phyloP scores from a whole-genome alignment of 805 yeast genomes.

The Starmerella geochares region DNA sequence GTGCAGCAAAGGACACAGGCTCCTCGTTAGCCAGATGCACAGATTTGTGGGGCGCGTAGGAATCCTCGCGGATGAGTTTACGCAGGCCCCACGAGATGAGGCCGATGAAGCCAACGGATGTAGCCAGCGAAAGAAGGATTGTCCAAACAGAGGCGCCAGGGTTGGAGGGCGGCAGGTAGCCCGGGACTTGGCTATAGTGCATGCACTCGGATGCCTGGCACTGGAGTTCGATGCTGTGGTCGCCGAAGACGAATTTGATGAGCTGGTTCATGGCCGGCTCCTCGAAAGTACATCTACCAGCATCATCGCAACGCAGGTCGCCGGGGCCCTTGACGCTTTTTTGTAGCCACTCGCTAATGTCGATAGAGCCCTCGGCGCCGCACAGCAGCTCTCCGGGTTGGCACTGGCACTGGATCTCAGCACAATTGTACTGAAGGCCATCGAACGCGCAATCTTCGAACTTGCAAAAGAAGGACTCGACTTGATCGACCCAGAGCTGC shows the following conservation, averaged over 20 bases:
- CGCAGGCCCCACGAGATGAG: slow-evolving; percentile 10
- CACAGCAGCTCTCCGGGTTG: slow-evolving; percentile 87
- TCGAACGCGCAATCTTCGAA: slow-evolving; percentile 62
- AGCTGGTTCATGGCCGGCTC: slow-evolving; percentile 95
- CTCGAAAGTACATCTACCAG: slow-evolving; percentile 61
- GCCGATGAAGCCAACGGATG: slow-evolving; percentile 22
- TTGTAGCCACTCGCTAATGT: slow-evolving; percentile 81
- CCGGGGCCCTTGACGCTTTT: slow-evolving; percentile 93
- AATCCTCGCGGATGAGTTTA: background rate
- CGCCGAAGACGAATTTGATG: slow-evolving; percentile 89
- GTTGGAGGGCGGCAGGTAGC: slow-evolving; percentile 57
- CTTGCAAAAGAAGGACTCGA: slow-evolving; percentile 85
- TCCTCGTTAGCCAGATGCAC: slow-evolving; percentile 17
- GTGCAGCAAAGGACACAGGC: slow-evolving; percentile 28
- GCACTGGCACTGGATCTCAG: slow-evolving; percentile 72
- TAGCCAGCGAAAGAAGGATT: slow-evolving; percentile 23
- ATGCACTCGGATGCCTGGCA: slow-evolving; percentile 87
- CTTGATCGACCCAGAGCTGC: slow-evolving; percentile 91
- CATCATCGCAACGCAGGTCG: slow-evolving; percentile 66
- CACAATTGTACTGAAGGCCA: slow-evolving; percentile 64
- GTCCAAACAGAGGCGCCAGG: slow-evolving; percentile 27
- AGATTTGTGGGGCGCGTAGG: background rate
- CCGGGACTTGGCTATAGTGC: slow-evolving; percentile 88
- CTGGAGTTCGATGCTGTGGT: slow-evolving; percentile 67
- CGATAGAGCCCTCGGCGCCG: slow-evolving; percentile 89